A percentile compares a stretch with the other conserved stretches of the same genome.
Evolutionary conservation across 1,284 basidiomycete species (phyloP).

Genomic region (Caloboletus inedulis): DNA sequence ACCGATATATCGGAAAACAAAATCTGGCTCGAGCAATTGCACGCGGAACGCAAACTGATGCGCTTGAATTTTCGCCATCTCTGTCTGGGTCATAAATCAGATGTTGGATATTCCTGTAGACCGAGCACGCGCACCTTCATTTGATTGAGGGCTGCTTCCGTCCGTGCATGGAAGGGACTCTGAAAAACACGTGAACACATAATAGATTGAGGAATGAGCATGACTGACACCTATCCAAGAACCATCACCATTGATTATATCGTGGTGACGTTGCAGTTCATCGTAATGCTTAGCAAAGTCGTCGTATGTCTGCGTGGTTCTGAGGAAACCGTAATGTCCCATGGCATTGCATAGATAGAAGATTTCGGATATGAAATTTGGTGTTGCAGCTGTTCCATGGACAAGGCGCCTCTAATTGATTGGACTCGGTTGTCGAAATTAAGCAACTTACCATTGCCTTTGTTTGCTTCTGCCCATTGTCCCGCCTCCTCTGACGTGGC

Average conservation of each 20-base stretch:
- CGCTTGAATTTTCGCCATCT: slow-evolving; percentile 66
- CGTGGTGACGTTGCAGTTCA: slow-evolving; percentile 77
- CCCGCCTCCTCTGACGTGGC: slow-evolving; percentile 83
- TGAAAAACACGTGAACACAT: slow-evolving; percentile 30
- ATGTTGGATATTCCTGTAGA: neutral
- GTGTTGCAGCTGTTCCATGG: slow-evolving; percentile 41
- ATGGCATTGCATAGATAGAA: slow-evolving; percentile 87
- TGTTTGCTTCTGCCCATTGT: slow-evolving; percentile 62
- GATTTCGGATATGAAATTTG: slow-evolving; percentile 95
- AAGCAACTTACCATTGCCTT: slow-evolving; percentile 39
- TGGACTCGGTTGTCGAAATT: neutral
- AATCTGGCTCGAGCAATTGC: slow-evolving; percentile 84
- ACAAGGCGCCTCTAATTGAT: neutral
- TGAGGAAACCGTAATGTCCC: slow-evolving; percentile 83
- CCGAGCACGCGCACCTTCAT: slow-evolving; percentile 53
- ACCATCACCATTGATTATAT: slow-evolving; percentile 72
- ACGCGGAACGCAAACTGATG: slow-evolving; percentile 80
- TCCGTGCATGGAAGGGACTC: slow-evolving; percentile 67
- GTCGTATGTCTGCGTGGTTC: slow-evolving; percentile 73
- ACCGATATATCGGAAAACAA: slow-evolving; percentile 75
- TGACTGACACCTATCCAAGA: slow-evolving; percentile 74
- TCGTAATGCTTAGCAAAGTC: slow-evolving; percentile 70
- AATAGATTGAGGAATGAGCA: neutral
- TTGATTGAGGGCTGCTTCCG: slow-evolving; percentile 64
- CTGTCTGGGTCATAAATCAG: slow-evolving; percentile 41